Evolutionary conservation across 306 rosid genomes (phyloP).

Genomic region (Benincasa hispida): DNA sequence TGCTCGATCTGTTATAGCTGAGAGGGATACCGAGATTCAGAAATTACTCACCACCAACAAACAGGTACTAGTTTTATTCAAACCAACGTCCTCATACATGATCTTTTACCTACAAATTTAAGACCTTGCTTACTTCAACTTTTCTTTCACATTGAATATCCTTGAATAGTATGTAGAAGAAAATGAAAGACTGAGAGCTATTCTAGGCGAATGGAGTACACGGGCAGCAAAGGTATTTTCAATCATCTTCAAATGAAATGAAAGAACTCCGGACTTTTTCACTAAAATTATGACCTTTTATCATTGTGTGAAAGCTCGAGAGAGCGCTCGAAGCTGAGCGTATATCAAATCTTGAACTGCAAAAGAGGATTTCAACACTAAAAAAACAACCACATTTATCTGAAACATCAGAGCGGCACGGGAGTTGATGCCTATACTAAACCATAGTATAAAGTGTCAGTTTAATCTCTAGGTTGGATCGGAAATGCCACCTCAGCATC

Average conservation of each 20-base stretch:
- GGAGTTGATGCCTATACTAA: not conserved
- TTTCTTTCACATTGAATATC: not conserved
- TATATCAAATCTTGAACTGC: conserved; percentile 41
- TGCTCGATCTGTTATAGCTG: conserved; percentile 90
- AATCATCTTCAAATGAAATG: no score
- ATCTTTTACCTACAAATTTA: not conserved
- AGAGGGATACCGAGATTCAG: conserved; percentile 78
- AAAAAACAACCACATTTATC: conserved; percentile 20
- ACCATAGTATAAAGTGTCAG: not conserved
- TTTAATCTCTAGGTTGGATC: not conserved
- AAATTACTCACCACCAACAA: conserved; percentile 69
- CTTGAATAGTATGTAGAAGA: conserved; percentile 79
- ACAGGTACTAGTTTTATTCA: conserved; percentile 32
- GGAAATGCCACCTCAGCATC: not conserved
- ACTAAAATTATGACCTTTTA: not conserved
- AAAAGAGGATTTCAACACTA: conserved; percentile 29
- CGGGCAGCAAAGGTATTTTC: conserved; percentile 98
- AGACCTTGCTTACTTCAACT: not conserved
- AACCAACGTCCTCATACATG: not conserved
- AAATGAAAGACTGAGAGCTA: conserved; percentile 89
- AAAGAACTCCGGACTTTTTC: not conserved
- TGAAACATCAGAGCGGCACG: conserved; percentile 13
- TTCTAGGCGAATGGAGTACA: conserved; percentile 93
- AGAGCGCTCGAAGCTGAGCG: conserved; percentile 42
- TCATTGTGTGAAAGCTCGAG: conserved; percentile 25